These are phyloP conservation scores for Fragosphaeria purpurea DNA, from an alignment of 2,329 filamentous ascomycete species.

Conservation along the genomic window DNA sequence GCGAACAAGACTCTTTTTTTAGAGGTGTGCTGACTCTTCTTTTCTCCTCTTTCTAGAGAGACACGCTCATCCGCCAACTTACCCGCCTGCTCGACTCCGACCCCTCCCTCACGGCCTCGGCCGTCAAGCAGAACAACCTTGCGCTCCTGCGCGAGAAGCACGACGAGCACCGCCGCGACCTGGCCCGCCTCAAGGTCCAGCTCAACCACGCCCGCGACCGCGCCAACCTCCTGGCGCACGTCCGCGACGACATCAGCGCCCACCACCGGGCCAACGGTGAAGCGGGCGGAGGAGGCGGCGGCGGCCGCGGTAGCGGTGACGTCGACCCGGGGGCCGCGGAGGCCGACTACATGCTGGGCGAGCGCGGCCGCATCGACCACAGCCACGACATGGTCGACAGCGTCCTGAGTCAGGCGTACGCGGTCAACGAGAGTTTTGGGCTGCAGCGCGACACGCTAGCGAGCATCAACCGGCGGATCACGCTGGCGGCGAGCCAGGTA, in stretches of 20 bases:
- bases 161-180: conserved; percentile 73
- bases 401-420: conserved; percentile 90
- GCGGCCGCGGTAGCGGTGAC: conserved; percentile 68
- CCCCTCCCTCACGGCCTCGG: conserved; percentile 73
- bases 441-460: conserved; percentile 79
- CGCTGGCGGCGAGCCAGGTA: conserved; percentile 77
- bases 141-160: conserved; percentile 85
- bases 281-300: conserved; percentile 60
- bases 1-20: too few relatives aligned
- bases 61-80: conserved; percentile 71
- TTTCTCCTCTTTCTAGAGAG: conserved; percentile 49
- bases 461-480: conserved; percentile 85
- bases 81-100: conserved; percentile 87
- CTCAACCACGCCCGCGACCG: conserved; percentile 74
- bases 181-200: conserved; percentile 60
- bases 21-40: background rate
- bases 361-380: conserved; percentile 75
- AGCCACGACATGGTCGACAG: conserved; percentile 83
- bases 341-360: conserved; percentile 94
- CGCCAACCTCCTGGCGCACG: conserved; percentile 80
- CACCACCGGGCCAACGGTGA: conserved; percentile 59
- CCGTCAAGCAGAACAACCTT: conserved; percentile 95
- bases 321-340: conserved; percentile 57
- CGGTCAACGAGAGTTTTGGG: conserved; percentile 84
- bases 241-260: conserved; percentile 83